phyloP scores from a whole-genome alignment of 441 rosid species.

The Biscutella auriculata region DNA sequence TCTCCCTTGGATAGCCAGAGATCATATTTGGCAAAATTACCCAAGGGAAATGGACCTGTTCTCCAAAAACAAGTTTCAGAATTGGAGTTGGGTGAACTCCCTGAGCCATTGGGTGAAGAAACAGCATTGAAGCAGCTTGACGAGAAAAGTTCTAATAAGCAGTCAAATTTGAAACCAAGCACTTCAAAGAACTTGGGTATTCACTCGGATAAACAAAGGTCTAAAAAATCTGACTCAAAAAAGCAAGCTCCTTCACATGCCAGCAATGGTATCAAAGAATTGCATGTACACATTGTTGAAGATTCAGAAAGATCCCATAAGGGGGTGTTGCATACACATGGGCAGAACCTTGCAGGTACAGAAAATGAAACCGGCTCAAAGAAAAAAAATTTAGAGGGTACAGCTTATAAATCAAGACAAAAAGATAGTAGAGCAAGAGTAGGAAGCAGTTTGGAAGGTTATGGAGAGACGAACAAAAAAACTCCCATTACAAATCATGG shows the following conservation, averaged over 20 bases:
- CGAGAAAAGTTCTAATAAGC: constrained; percentile 53
- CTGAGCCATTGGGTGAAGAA: constrained; percentile 55
- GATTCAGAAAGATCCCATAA: constrained; percentile 34
- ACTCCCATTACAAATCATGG: constrained; percentile 32
- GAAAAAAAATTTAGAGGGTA: constrained; percentile 31
- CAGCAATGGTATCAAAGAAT: constrained; percentile 32
- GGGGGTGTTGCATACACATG: constrained; percentile 39
- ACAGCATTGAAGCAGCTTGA: constrained; percentile 43
- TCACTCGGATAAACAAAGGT: constrained; percentile 44
- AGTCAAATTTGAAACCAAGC: constrained; percentile 41
- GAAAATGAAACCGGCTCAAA: constrained; percentile 38
- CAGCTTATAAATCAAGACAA: constrained; percentile 40
- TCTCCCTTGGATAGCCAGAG: constrained; percentile 42
- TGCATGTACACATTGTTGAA: constrained; percentile 40
- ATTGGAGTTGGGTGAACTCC: constrained; percentile 92
- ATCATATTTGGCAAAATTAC: constrained; percentile 25
- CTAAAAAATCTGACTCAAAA: constrained; percentile 45
- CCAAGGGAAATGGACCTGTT: constrained; percentile 38
- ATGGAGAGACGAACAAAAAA: constrained; percentile 62
- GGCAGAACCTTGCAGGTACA: constrained; percentile 30
- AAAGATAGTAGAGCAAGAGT: constrained; percentile 33
- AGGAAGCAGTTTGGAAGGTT: constrained; percentile 49
- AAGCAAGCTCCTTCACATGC: constrained; percentile 40
- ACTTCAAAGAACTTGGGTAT: constrained; percentile 45
- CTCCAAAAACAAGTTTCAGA: constrained; percentile 77